Base-by-base conservation (phyloP, 2,329 filamentous ascomycete genomes). In the Botrytis sinoallii region DNA sequence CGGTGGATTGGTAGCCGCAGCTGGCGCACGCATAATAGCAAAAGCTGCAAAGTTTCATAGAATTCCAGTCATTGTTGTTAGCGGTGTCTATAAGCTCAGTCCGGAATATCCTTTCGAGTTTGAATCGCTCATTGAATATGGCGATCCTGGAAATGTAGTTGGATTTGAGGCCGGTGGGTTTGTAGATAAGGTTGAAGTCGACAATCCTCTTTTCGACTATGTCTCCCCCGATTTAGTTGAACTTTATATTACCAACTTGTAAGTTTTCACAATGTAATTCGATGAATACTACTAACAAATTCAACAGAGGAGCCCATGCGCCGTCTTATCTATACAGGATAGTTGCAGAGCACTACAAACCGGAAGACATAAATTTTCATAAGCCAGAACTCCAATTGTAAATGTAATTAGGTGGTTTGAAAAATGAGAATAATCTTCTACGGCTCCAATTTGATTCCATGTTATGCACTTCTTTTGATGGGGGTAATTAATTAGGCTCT, bases 31-130 rank as follows among this genome's bases (percentile, higher is more conserved):
- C 32, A 90, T 93, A 59, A 92, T 98, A 77, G 94, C 95, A 7
- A 91, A 92, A 75, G 94, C 95, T 12, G 96, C 96, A 22, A 92
- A 92, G 80, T 90, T 92, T 77, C 92, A 95, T 79, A 90, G 91
- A 77, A 93, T 92, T 38, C 92, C 94, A 0, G 95, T 99, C 29
- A 91, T 98, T 38, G 93, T 97, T 4, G 88, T 99, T 61, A 93
- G 92, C 70, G 95, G 94, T 46, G 91, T 98, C 32, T 98, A 98
- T 86, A 97, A 97, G 83, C 88, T 99, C 72, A 97, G 93, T 78
- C 95, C 96, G 0, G 91, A 97, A 74, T 95, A 94, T 79, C 92
- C 94, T 1, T 95, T 94, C 79, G 91, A 96, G 79, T 91, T 92
- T 71, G 92, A 94, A 76, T 89, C 90, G 7, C 85, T 97, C 75